phyloP scores from a whole-genome alignment of 768 basidiomycete species.

The Psilocybe cyanescens region DNA sequence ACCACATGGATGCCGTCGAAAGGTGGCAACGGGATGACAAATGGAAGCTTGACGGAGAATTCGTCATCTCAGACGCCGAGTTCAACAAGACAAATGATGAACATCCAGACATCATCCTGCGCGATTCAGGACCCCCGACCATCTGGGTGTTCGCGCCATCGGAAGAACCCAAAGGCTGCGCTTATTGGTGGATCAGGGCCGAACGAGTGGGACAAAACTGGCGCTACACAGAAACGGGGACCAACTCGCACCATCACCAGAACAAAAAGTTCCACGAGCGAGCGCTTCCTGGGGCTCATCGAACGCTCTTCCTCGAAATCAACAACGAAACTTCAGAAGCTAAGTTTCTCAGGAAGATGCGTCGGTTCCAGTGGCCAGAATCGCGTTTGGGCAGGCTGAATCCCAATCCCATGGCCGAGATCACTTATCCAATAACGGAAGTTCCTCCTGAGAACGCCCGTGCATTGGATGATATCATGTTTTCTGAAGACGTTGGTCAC shows the following conservation, averaged over 20 bases:
- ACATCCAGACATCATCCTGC: conserved; percentile 22
- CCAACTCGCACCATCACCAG: conserved; percentile 21
- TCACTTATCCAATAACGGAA: conserved; percentile 18
- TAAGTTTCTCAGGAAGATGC: conserved; percentile 37
- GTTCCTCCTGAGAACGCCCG: conserved; percentile 20
- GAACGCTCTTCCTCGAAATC: conserved; percentile 45
- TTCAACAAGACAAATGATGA: conserved; percentile 22
- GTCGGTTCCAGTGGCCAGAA: conserved; percentile 40
- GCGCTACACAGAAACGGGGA: conserved; percentile 4
- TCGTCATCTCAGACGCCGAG: conserved; percentile 46
- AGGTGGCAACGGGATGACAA: conserved; percentile 17
- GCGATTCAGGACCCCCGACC: conserved; percentile 26
- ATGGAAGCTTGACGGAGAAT: conserved; percentile 21
- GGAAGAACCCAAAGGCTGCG: conserved; percentile 22
- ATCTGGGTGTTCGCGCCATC: conserved; percentile 28
- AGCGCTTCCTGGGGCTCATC: conserved; percentile 47
- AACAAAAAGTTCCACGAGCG: conserved; percentile 28
- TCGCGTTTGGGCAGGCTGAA: conserved; percentile 17
- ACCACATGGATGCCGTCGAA: conserved; percentile 12
- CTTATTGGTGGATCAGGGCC: conserved; percentile 27
- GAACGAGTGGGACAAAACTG: conserved; percentile 5
- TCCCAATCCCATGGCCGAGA: not conserved
- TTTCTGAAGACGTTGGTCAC: conserved; percentile 15
- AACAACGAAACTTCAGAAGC: conserved; percentile 29
- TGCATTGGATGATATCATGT: conserved; percentile 19